Evolutionary conservation across 1,284 basidiomycete genomes (phyloP), one percentile per base, ranked within the genome.

Genomic region (Malassezia obtusa): DNA sequence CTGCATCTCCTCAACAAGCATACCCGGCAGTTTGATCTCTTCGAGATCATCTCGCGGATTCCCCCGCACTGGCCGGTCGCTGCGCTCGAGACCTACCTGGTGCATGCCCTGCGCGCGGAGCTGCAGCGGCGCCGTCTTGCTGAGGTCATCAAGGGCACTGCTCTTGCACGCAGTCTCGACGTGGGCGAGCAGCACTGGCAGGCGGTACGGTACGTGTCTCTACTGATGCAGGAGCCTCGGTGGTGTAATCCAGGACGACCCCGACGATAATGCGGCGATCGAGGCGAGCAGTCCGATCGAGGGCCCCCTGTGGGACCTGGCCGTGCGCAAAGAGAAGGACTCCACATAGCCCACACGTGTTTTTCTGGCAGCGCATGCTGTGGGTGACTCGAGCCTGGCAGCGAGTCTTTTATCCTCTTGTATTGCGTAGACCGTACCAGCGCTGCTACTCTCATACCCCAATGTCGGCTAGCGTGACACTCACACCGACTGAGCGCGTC

Each of bases 1-100:
- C 58, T 65, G 11, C 65, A 63, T 47, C 55, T 71, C 21, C 61
- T 71, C 31, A 66, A 64, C 38, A 61, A 59, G 17, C 61, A 68
- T 41, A 51, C 67, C 1, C 30, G 52, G 21, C 55, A 68, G 26
- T 59, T 68, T n/a, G 60, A 61, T 24, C 49, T 61, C 15, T 33
- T 55, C 14, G 54, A 64, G 24, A 57, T 72, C 32, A 58, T 72
- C 7, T 45, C 55, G 22, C 49, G 60, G 9, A 59, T 72, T 17
- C 66, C 69, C 2, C 38, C 46, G 10, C 45, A 57, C 31, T 72
- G 68, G 68, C 50, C 64, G 6, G 36, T 72, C 8, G 45, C 49
- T 19, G 59, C 57, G 9, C 56, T 72, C 8, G 52, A 61, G 37
- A 63, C 64, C 4, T 71, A 64, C 45, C 49, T 72, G n/a, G 52